Base-by-base conservation (phyloP, 2,329 filamentous ascomycete genomes). In the Neurospora sp. region DNA sequence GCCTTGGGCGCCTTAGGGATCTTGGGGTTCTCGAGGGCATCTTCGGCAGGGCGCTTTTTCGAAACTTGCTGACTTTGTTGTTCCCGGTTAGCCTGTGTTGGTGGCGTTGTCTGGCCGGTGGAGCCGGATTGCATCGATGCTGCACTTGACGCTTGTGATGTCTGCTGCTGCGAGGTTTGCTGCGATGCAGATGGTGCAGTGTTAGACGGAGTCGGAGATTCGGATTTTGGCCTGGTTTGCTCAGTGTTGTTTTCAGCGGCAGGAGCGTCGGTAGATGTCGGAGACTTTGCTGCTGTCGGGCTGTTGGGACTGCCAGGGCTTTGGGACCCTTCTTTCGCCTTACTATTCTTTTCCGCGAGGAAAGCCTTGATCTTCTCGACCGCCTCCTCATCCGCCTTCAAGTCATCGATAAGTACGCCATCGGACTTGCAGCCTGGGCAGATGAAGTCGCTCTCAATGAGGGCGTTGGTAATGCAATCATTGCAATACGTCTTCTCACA, bases 401-500 rank as follows among this genome's bases (percentile, higher is more conserved):
- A 87, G 81, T 97, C 91, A 86, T 97, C 95, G 82, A 98, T 92
- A 77, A 97, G 85, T 74, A 97, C 93, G 78, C 93, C 93, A 79
- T 97, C 93, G 73, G 91, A 91, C 82, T 92, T 89, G 85, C 96
- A 99, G 76, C 90, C 90, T 74, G 96, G 96, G 82, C 96, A 99
- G 81, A 94, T 86, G 82, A 99, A 93, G 86, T 99, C 96, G 87
- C 91, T 96, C 85, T 98, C 94, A 83, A 97, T 95, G 82, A 99
- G 90, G 82, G 94, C 93, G 88, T 97, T 97, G 80, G 96, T 96
- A 83, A 99, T 97, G 91, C 96, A 99, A 81, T 97, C 93, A 88
- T 96, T 96, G 87, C 96, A 99, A 86, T 97, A 99, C 79, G 94
- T 97, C 87, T 92, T 96, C 84, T 92, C 89, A 86, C 96, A 99